These are phyloP conservation scores for Chenopodium formosanum DNA, from an alignment of 148 eudicot species.

Conservation along the genomic window DNA sequence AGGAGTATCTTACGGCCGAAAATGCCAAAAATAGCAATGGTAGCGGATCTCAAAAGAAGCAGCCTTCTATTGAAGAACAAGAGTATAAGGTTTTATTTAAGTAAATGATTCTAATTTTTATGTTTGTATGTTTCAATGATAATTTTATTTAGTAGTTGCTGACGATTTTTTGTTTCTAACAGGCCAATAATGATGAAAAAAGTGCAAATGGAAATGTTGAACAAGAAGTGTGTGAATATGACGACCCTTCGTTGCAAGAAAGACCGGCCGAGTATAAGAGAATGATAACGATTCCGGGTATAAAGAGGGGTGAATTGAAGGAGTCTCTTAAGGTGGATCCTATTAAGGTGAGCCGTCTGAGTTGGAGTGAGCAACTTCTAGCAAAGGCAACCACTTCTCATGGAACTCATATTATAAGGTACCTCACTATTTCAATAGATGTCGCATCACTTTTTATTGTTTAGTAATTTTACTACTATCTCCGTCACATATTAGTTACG, in stretches of 20 bases:
- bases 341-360: slow-evolving; percentile 65
- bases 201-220: slow-evolving; percentile 29
- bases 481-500: too few relatives aligned
- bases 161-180: background rate
- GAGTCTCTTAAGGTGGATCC: slow-evolving; percentile 68
- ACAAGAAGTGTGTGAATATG: slow-evolving; percentile 29
- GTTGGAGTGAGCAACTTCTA: slow-evolving; percentile 85
- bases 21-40: slow-evolving; percentile 13
- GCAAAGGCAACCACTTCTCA: slow-evolving; percentile 63
- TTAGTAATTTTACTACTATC: too few relatives aligned
- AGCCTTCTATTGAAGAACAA: background rate
- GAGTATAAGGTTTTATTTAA: slow-evolving; percentile 6
- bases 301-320: slow-evolving; percentile 61
- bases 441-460: too few relatives aligned
- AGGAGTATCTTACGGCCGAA: slow-evolving; percentile 46
- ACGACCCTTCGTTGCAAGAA: slow-evolving; percentile 16
- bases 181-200: slow-evolving; percentile 38
- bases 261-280: slow-evolving; percentile 55
- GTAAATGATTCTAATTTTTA: too few relatives aligned
- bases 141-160: background rate
- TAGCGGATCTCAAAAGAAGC: background rate
- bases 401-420: slow-evolving; percentile 69
- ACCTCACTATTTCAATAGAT: background rate
- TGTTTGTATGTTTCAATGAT: background rate
- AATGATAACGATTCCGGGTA: slow-evolving; percentile 69